These are phyloP conservation scores for Tuber magnatum DNA, from an alignment of 495 filamentous ascomycete genomes.

Conservation along the genomic window DNA sequence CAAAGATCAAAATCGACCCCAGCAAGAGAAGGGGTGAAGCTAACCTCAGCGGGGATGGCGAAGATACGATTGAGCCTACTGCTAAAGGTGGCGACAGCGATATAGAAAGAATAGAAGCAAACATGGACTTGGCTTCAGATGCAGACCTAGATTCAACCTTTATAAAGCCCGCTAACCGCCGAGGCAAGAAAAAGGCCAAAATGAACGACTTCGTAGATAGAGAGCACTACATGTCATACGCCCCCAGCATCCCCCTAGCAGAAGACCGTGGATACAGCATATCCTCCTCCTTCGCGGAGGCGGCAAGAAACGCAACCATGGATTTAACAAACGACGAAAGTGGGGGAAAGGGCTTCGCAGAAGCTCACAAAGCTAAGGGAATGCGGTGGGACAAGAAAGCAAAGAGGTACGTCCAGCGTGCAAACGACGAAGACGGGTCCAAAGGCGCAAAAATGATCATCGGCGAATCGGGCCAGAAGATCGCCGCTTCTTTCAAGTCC, in stretches of 20 bases:
- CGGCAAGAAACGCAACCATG: constrained; percentile 75
- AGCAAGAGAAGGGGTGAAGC: constrained; percentile 41
- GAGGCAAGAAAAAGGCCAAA: constrained; percentile 33
- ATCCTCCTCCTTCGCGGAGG: constrained; percentile 62
- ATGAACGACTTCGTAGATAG: constrained; percentile 63
- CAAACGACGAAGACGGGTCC: constrained; percentile 90
- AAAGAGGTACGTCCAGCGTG: constrained; percentile 83
- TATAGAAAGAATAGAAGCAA: constrained; percentile 41
- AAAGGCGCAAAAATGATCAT: constrained; percentile 75
- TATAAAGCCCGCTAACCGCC: constrained; percentile 39
- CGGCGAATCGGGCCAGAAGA: constrained; percentile 91
- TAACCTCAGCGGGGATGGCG: constrained; percentile 39
- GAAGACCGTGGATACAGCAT: constrained; percentile 91
- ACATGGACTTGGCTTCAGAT: constrained; percentile 60
- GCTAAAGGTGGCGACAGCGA: constrained; percentile 45
- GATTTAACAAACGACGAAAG: constrained; percentile 83
- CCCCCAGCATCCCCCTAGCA: constrained; percentile 64
- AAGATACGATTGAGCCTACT: constrained; percentile 40
- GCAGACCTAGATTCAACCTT: constrained; percentile 78
- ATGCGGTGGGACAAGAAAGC: constrained; percentile 96
- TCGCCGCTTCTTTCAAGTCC: constrained; percentile 83
- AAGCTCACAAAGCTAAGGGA: constrained; percentile 55
- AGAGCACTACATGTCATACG: constrained; percentile 95
- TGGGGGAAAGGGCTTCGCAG: constrained; percentile 61
- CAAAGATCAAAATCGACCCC: constrained; percentile 50